A percentile compares a stretch with the other conserved stretches of the same genome.
phyloP scores from a whole-genome alignment of 2,329 filamentous ascomycete species.

The Ophiocordyceps camponoti-rufipedis region DNA sequence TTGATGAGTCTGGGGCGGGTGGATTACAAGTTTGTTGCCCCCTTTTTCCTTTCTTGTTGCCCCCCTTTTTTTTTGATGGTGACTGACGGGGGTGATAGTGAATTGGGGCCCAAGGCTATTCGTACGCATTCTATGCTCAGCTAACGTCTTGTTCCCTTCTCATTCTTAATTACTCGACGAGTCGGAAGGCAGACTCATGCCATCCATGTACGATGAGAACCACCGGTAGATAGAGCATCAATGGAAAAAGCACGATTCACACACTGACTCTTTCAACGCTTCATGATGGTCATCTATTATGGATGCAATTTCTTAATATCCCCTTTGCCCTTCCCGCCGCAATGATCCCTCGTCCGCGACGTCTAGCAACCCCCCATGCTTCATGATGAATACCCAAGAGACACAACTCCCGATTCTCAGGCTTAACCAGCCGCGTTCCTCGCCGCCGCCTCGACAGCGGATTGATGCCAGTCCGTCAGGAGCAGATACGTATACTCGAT shows the following conservation, averaged over 20 bases:
- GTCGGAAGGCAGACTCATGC: too few relatives aligned
- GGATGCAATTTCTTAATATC: too few relatives aligned
- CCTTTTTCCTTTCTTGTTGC: neutral
- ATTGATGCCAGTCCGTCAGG: constrained; percentile 33
- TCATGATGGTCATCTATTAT: too few relatives aligned
- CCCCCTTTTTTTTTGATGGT: neutral
- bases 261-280: too few relatives aligned
- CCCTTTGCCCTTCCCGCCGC: too few relatives aligned
- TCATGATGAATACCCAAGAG: neutral
- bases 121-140: constrained; percentile 34
- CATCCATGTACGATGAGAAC: neutral
- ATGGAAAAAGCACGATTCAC: too few relatives aligned
- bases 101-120: constrained; percentile 35
- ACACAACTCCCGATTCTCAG: neutral
- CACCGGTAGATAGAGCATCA: too few relatives aligned
- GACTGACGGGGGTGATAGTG: constrained; percentile 10
- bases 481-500: constrained; percentile 36
- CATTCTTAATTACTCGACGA: neutral
- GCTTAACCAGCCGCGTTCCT: constrained; percentile 28
- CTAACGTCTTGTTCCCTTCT: constrained; percentile 8
- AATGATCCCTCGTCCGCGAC: too few relatives aligned
- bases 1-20: constrained; percentile 38
- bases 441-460: constrained; percentile 31
- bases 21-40: constrained; percentile 37
- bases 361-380: too few relatives aligned